Evolutionary conservation across 148 eudicot genomes (phyloP), one percentile per base, ranked within the genome.

Genomic region (Selenicereus undatus): DNA sequence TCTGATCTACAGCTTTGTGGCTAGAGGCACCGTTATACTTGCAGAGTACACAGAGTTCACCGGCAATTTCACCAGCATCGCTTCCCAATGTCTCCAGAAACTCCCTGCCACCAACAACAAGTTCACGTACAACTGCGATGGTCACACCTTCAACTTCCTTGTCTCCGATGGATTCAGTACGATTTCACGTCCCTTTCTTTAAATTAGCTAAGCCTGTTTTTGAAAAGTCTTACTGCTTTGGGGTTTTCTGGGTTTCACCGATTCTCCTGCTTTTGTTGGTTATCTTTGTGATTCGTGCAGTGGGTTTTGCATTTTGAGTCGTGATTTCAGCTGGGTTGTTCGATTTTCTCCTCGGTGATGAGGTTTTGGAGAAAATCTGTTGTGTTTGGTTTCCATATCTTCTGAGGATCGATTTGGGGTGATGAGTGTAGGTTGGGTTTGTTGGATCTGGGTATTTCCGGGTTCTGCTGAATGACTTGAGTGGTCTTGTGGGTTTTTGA

Each of bases 111-210:
- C 90, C 52, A 88, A 88, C 78, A 88, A 88, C 76, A 88, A 88
- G 81, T 88, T 88, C 26, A 88, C 90, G 8, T 88, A 88, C 82
- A 88, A 88, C 78, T 88, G 90, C 73, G 90, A 88, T 84, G 90
- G 85, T 20, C 90, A 88, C 45, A 86, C 90, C 45, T 88, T 88
- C 80, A 88, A 88, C 36, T 88, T 88, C 77, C 90, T 88, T 51
- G 90, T 88, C 73, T 78, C 86, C 22, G 90, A 88, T 77, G 90
- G 90, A 35, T 88, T 88, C 85, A 88, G 90, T 88, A 80, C 11
- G 86, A 72, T 30, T 8, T 66, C 7, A 17, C 5, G 14, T 7
- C 32, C 75, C n/a, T 24, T 79, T 17, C 0, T 42, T 39, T 43
- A n/a, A n/a, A 56, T 5, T 8, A 3, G 11, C 16, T 9, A 1